Conservation (phyloP, 2,329 filamentous ascomycete genomes). For the Westerdykella ornata region DNA sequence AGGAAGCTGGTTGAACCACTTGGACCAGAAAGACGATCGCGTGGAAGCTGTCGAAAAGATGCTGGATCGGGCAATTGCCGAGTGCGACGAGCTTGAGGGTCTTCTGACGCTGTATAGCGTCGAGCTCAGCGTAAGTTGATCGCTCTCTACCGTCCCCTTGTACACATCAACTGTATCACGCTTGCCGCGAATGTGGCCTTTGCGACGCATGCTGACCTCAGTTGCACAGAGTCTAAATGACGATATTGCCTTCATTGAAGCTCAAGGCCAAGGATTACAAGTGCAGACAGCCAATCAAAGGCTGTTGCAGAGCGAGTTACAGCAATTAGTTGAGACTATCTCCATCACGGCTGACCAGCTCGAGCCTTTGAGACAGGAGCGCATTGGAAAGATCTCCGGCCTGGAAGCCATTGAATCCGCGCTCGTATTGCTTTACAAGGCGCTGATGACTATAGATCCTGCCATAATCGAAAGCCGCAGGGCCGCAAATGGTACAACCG, state of each 20-base stretch:
- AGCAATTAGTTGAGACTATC: slow-evolving; percentile 82
- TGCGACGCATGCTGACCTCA: slow-evolving; percentile 16
- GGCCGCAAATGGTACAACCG: slow-evolving; percentile 36
- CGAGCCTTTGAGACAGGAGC: slow-evolving; percentile 63
- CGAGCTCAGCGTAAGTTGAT: slow-evolving; percentile 68
- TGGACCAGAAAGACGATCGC: slow-evolving; percentile 80
- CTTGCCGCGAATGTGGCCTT: slow-evolving; percentile 4
- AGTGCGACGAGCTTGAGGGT: slow-evolving; percentile 95
- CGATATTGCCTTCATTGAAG: slow-evolving; percentile 94
- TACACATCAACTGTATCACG: too few species aligned
- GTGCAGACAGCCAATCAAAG: slow-evolving; percentile 97
- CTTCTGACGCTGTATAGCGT: slow-evolving; percentile 90
- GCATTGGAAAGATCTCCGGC: slow-evolving; percentile 63
- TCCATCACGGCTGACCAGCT: slow-evolving; percentile 75
- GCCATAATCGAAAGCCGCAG: slow-evolving; percentile 54
- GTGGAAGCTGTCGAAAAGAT: slow-evolving; percentile 79
- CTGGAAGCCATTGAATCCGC: slow-evolving; percentile 71
- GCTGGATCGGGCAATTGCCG: slow-evolving; percentile 82
- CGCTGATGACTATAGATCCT: slow-evolving; percentile 89
- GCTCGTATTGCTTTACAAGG: slow-evolving; percentile 78
- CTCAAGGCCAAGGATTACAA: slow-evolving; percentile 91
- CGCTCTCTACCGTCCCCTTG: not conserved
- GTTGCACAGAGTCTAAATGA: slow-evolving; percentile 72
- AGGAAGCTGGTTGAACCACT: slow-evolving; percentile 80
- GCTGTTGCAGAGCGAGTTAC: slow-evolving; percentile 79